phyloP scores from a whole-genome alignment of 2,329 filamentous ascomycete species.

The Pestalotiopsis sp. region DNA sequence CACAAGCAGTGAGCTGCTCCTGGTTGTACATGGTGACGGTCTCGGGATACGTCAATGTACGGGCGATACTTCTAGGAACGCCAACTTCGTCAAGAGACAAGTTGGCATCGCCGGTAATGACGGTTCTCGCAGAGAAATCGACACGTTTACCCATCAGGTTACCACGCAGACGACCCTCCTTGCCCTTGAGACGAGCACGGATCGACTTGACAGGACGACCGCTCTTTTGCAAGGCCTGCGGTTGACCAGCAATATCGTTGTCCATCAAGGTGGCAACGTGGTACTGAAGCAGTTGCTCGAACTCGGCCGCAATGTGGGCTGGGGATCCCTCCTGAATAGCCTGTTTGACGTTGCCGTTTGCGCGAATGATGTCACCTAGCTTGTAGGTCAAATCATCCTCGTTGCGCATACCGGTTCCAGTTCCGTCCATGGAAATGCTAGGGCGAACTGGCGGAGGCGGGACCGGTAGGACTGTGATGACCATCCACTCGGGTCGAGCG shows the following conservation, averaged over 20 bases:
- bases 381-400: constrained; percentile 99
- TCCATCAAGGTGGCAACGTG: constrained; percentile 99
- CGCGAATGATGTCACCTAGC: constrained; percentile 95
- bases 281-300: constrained; percentile 90
- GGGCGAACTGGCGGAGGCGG: constrained; percentile 94
- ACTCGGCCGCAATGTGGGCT: constrained; percentile 87
- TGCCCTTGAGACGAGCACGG: constrained; percentile 95
- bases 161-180: constrained; percentile 95
- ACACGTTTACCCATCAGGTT: constrained; percentile 99
- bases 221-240: constrained; percentile 94
- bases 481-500: constrained; percentile 97
- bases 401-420: constrained; percentile 86
- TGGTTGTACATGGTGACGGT: constrained; percentile 99
- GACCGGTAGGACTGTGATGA: constrained; percentile 91
- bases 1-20: constrained; percentile 82
- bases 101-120: constrained; percentile 98
- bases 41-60: constrained; percentile 93
- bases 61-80: constrained; percentile 90
- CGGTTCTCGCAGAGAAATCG: constrained; percentile 98
- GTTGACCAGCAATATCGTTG: constrained; percentile 96
- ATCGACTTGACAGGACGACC: constrained; percentile 97
- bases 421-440: constrained; percentile 96
- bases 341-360: constrained; percentile 91
- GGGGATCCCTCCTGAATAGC: constrained; percentile 91
- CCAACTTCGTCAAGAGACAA: constrained; percentile 96